These are phyloP conservation scores for Ilex paraguariensis DNA, from an alignment of 305 asterid species.

Conservation along the genomic window DNA sequence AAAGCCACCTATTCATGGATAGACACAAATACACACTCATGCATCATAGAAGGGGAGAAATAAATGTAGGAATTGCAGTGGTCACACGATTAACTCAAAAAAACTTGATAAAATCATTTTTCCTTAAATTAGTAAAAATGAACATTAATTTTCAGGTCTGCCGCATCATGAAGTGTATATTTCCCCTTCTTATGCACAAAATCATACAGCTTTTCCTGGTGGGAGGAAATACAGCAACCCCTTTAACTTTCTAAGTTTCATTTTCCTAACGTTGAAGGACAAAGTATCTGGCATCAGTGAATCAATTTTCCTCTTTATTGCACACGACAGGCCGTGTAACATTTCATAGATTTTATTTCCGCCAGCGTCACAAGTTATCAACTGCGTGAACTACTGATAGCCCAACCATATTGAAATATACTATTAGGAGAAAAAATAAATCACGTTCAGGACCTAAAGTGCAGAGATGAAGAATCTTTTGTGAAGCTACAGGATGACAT, in stretches of 20 bases:
- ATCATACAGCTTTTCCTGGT: no score
- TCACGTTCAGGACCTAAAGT: background rate
- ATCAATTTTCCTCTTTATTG: background rate
- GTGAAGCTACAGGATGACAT: background rate
- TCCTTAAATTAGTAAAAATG: background rate
- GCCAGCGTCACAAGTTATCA: background rate
- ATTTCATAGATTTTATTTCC: no score
- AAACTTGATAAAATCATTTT: background rate
- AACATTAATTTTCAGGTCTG: background rate
- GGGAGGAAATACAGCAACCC: no score
- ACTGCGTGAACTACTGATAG: background rate
- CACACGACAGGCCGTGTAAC: no score
- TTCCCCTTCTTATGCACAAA: background rate
- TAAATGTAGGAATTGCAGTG: background rate
- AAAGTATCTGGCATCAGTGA: background rate
- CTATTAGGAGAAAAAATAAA: background rate
- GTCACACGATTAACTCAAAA: background rate
- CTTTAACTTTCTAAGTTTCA: no score
- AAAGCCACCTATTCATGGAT: conserved; percentile 54
- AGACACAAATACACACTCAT: no score
- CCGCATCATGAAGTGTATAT: background rate
- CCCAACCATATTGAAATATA: background rate
- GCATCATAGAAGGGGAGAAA: background rate
- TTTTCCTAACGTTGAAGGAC: no score
- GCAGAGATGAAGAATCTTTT: background rate